Evolutionary conservation across 78 protist species (phyloP).

Genomic region (Dictyostelium capitatum): DNA sequence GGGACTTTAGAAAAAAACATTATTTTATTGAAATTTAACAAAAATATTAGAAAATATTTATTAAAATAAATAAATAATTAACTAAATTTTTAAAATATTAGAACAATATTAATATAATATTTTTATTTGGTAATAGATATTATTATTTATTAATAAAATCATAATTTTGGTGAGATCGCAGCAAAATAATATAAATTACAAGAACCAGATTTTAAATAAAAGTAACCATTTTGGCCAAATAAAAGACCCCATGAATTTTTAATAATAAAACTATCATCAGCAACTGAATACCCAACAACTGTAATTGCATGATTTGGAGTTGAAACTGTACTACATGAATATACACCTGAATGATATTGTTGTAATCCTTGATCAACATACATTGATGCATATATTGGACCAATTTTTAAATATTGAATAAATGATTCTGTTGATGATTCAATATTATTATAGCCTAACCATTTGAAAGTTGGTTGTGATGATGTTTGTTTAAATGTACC

Average conservation of each 20-base stretch:
- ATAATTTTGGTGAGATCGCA: neutral
- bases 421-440: neutral
- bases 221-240: conserved; percentile 83
- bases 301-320: conserved; percentile 91
- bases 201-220: conserved; percentile 50
- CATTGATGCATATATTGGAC: conserved; percentile 76
- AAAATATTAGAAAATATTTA: no score
- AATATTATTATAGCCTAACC: conserved; percentile 30
- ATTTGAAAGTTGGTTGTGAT: neutral
- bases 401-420: conserved; percentile 13
- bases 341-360: conserved; percentile 88
- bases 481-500: neutral
- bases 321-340: conserved; percentile 58
- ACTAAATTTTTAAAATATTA: no score
- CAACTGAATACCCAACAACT: conserved; percentile 86
- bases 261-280: conserved; percentile 59
- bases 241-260: conserved; percentile 83
- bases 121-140: no score
- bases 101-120: no score
- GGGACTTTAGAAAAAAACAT: no score
- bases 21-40: no score
- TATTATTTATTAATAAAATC: no score
- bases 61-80: no score
- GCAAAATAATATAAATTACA: neutral
- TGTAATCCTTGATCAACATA: conserved; percentile 94